These are phyloP conservation scores for Acorus gramineus DNA, from an alignment of 106 monocot species.

Conservation along the genomic window DNA sequence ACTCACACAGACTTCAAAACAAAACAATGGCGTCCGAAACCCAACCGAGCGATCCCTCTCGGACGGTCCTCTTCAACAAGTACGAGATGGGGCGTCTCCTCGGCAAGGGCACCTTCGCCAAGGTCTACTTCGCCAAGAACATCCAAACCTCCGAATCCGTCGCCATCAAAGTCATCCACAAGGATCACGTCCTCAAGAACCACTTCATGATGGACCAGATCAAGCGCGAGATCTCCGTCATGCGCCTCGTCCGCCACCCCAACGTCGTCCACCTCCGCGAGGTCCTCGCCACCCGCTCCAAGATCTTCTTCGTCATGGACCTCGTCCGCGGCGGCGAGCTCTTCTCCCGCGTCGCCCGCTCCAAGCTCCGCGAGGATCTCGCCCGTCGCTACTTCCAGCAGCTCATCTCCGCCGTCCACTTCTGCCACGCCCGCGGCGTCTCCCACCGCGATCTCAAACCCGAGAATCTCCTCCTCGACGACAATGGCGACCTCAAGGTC, in stretches of 20 bases:
- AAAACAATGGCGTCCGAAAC: too few species aligned
- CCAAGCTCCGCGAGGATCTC: slow-evolving; percentile 7
- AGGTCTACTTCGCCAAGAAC: slow-evolving; percentile 29
- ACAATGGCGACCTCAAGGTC: slow-evolving; percentile 11
- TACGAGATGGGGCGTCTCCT: slow-evolving; percentile 37
- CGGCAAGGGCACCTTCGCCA: slow-evolving; percentile 36
- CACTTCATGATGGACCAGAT: slow-evolving; percentile 12
- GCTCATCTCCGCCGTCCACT: slow-evolving; percentile 25
- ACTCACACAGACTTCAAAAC: too few species aligned
- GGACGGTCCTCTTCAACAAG: slow-evolving; percentile 11
- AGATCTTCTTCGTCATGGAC: slow-evolving; percentile 19
- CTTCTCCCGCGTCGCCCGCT: slow-evolving; percentile 2
- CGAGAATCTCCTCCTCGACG: slow-evolving; percentile 20
- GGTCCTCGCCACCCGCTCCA: slow-evolving; percentile 17
- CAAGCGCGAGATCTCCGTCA: slow-evolving; percentile 18
- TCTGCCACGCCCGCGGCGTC: slow-evolving; percentile 24
- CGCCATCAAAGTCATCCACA: slow-evolving; percentile 20
- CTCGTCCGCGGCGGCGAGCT: too few species aligned
- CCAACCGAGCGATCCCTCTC: background rate
- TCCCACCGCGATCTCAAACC: slow-evolving; percentile 26
- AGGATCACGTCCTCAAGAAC: slow-evolving; percentile 11
- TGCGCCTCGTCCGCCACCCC: slow-evolving; percentile 21
- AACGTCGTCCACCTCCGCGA: slow-evolving; percentile 19
- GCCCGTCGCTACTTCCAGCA: slow-evolving; percentile 17
- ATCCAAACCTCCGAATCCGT: slow-evolving; percentile 17